Base-by-base conservation (phyloP, 2,329 filamentous ascomycete genomes). In the Alternaria rosae region DNA sequence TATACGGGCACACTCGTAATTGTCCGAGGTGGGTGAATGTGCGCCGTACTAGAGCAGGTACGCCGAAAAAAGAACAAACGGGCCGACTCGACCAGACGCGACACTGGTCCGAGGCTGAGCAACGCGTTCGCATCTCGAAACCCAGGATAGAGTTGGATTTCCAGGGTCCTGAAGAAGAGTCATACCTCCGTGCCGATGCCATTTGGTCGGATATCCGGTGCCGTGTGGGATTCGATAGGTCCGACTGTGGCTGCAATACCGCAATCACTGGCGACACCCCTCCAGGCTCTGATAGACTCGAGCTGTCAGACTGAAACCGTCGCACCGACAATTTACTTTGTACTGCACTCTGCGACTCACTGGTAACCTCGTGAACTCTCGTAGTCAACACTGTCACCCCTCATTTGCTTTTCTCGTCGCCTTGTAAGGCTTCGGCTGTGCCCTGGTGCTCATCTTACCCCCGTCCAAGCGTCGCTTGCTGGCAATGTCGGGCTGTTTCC, bases 11-110 rank as follows among this genome's bases (percentile, higher is more conserved):
- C 15, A 0, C 26, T 23, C 20, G 28, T 28, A 54, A 54, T 54
- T 26, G 38, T 51, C 26, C 56, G 57, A 57, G 7, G 44, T 10
- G 12, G 41, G 42, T 26, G 30, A 50, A 25, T 38, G 28, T 32
- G 35, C 28, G 9, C 28, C 20, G 47, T 25, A 2, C 32, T 50
- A 50, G 28, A 41, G 43, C 23, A 48, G 54, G 41, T 56, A 23
- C 41, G 54, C 41, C 23, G 53, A 44, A 44, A 59, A 59, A 54
- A 54, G 54, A 47, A 47, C 3, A 20, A 15, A 63, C 69, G 67
- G 66, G 48, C 70, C 69, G 70, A 63, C 50, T 53, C 48, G 21
- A 47, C 62, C 55, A 62, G 64, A 64, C 59, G 64, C 64, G 62
- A 64, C 61, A 57, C 55, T 44, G 59, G 62, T 63, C 54, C 21